Evolutionary conservation across 306 rosid genomes (phyloP).

Genomic region (Ormosia emarginata): DNA sequence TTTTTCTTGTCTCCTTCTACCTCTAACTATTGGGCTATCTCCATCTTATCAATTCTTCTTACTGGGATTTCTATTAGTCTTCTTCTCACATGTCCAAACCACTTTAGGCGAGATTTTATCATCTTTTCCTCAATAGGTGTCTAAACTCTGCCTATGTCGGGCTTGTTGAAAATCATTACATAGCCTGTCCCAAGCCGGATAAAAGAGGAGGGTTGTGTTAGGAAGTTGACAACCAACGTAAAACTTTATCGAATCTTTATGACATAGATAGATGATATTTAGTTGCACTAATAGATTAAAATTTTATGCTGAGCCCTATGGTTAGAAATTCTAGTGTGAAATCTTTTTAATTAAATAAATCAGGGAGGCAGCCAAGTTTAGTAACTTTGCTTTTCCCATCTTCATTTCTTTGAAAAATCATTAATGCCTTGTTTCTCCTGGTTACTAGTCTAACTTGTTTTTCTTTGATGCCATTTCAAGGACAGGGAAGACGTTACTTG

Average conservation of each 20-base stretch:
- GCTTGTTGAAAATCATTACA: background rate
- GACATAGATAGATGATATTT: background rate
- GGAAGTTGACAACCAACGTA: background rate
- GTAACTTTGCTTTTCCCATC: background rate
- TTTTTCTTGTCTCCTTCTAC: background rate
- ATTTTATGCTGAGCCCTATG: background rate
- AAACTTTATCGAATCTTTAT: background rate
- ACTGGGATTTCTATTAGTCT: background rate
- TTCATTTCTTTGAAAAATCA: background rate
- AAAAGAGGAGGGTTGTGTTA: background rate
- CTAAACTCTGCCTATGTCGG: background rate
- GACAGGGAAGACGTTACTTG: constrained; percentile 99
- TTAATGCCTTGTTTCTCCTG: background rate
- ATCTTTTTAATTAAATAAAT: background rate
- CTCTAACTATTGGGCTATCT: background rate
- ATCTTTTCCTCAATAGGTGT: background rate
- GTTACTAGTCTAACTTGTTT: constrained; percentile 59
- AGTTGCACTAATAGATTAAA: background rate
- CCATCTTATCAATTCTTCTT: background rate
- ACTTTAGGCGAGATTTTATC: background rate
- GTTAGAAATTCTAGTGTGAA: background rate
- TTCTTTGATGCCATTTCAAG: constrained; percentile 70
- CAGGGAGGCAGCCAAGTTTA: background rate
- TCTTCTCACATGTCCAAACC: background rate
- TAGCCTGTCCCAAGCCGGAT: background rate